These are phyloP conservation scores for Cordyceps fumosorosea DNA, from an alignment of 2,329 filamentous ascomycete genomes.

Conservation along the genomic window DNA sequence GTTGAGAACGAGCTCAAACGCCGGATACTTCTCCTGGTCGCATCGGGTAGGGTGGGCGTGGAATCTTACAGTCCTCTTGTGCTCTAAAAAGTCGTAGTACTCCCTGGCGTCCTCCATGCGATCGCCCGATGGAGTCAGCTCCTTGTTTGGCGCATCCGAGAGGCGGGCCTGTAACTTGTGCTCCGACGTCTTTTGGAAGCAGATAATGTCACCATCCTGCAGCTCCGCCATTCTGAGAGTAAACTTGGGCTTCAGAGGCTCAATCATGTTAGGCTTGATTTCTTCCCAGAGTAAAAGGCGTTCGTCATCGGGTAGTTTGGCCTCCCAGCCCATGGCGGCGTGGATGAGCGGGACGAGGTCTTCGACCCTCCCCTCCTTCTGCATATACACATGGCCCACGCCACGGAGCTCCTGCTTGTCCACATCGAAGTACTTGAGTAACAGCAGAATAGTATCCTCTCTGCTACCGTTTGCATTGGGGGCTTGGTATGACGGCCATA, in stretches of 20 bases:
- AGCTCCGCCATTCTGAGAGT: slow-evolving; percentile 87
- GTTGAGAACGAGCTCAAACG: slow-evolving; percentile 73
- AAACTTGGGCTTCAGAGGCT: slow-evolving; percentile 84
- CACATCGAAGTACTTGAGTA: slow-evolving; percentile 87
- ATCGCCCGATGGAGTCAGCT: slow-evolving; percentile 34
- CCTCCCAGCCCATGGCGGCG: slow-evolving; percentile 79
- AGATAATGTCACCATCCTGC: slow-evolving; percentile 94
- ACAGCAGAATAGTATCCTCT: slow-evolving; percentile 68
- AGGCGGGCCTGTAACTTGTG: slow-evolving; percentile 33
- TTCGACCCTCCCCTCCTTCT: slow-evolving; percentile 77
- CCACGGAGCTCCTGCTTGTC: slow-evolving; percentile 69
- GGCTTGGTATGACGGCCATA: slow-evolving; percentile 62
- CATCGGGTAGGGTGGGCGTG: slow-evolving; percentile 56
- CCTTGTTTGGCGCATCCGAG: slow-evolving; percentile 24
- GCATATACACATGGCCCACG: slow-evolving; percentile 78
- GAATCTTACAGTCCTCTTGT: slow-evolving; percentile 75
- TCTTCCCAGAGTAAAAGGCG: slow-evolving; percentile 78
- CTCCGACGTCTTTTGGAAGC: slow-evolving; percentile 68
- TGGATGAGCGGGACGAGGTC: slow-evolving; percentile 74
- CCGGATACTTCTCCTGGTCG: slow-evolving; percentile 51
- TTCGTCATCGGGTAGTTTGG: slow-evolving; percentile 59
- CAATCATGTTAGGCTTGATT: slow-evolving; percentile 97
- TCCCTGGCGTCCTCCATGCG: slow-evolving; percentile 65
- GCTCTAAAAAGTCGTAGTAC: slow-evolving; percentile 90
- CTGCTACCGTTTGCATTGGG: slow-evolving; percentile 52